Evolutionary conservation across 495 filamentous ascomycete species (phyloP).

Genomic region (Talaromyces nanjingensis): DNA sequence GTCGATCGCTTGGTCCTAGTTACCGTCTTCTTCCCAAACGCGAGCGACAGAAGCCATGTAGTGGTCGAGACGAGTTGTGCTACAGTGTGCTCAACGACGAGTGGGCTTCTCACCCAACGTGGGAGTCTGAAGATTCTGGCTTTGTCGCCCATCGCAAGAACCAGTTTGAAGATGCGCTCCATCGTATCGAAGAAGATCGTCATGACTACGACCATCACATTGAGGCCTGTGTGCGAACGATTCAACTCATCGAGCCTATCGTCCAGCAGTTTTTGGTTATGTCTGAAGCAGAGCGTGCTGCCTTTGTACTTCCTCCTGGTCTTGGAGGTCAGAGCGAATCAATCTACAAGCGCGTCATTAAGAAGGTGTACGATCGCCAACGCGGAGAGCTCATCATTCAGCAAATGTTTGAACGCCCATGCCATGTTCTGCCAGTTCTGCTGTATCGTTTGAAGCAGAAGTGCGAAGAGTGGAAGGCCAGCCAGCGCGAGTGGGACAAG

Average conservation of each 20-base stretch:
- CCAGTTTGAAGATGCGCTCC: conserved; percentile 81
- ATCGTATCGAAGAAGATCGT: conserved; percentile 94
- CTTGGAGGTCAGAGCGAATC: conserved; percentile 91
- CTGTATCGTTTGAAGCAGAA: conserved; percentile 85
- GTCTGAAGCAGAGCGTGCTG: conserved; percentile 58
- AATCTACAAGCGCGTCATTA: conserved; percentile 92
- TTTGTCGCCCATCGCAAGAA: conserved; percentile 99
- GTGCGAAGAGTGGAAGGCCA: conserved; percentile 93
- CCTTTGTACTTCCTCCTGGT: conserved; percentile 69
- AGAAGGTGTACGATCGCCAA: conserved; percentile 94
- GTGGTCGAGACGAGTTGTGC: conserved; percentile 90
- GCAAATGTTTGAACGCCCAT: conserved; percentile 74
- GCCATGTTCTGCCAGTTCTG: conserved; percentile 77
- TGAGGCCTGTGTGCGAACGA: conserved; percentile 84
- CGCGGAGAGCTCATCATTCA: conserved; percentile 74
- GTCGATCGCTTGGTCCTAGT: conserved; percentile 86
- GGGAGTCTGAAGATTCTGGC: conserved; percentile 97
- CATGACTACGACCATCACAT: conserved; percentile 99
- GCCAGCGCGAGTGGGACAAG: conserved; percentile 97
- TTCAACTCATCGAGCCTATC: conserved; percentile 91
- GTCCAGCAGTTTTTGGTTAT: conserved; percentile 78
- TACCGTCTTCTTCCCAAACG: conserved; percentile 87
- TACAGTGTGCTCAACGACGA: conserved; percentile 88
- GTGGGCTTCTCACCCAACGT: conserved; percentile 98
- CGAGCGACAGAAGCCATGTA: conserved; percentile 80